Base-by-base conservation (phyloP, 352 stramenopile genomes). In the Phytophthora kernoviae region DNA sequence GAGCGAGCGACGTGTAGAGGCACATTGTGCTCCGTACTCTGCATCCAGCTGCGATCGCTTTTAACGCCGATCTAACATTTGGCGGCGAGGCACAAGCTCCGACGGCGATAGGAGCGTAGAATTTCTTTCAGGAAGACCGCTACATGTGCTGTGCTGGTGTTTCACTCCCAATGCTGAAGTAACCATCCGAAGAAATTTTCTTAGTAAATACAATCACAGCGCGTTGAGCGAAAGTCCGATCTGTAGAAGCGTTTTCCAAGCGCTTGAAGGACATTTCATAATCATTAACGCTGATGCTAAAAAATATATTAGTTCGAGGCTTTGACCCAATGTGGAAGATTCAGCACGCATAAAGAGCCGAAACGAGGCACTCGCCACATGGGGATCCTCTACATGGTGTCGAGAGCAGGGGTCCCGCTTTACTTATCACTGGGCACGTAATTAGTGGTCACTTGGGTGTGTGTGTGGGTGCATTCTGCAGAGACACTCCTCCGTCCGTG, bases 311-410 rank as follows among this genome's bases (percentile, higher is more conserved):
- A n/a, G n/a, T n/a, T n/a, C n/a, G n/a, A n/a, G n/a, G n/a, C n/a
- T 30, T 30, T 30, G 24, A 30, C n/a, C n/a, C n/a, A n/a, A n/a
- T n/a, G 37, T 43, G 37, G 37, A 43, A 43, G 37, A 20, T 43
- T 8, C 37, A 43, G 8, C 12, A 14, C 8, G 37, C 37, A 17
- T 21, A 11, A n/a, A 3, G 33, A 39, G 37, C 21, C 37, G 37
- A 3, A 14, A 43, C 37, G 37, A 43, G 15, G 37, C 37, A 21
- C n/a, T 20, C n/a, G 9, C 37, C 37, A 8, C 18, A 21, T 43
- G 37, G 37, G n/a, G 5, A 17, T 21, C 37, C 37, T 43, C 37
- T 43, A 43, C 37, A 21, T 11, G 37, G 37, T 43, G 37, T 43
- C 37, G 37, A 43, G 37, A 43, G 37, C 37, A 21, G n/a, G 37